Evolutionary conservation across 2,329 filamentous ascomycete species (phyloP), one percentile per base, ranked within the genome.

Genomic region (Tolypocladium pustulatum): DNA sequence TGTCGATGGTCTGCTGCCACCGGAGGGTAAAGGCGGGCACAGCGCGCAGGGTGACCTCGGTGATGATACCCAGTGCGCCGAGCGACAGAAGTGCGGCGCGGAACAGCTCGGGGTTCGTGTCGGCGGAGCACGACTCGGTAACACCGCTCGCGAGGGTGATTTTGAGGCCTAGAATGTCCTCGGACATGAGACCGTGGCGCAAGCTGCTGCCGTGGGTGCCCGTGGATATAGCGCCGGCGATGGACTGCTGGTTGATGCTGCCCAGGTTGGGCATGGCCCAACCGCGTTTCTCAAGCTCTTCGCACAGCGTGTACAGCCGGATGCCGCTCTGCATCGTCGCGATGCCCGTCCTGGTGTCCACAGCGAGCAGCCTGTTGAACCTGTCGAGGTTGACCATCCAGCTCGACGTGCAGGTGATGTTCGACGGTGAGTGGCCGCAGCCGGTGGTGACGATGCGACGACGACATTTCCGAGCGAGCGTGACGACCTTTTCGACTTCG

Each of bases 371-470:
- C 57, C 82, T 78, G 69, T 84, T 85, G 75, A 90, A 90, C 63
- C 88, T 81, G 77, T 99, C 94, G 61, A 99, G 83, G 71, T 97
- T 97, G 65, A 97, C 79, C 69, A 97, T 86, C 94, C 94, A 97
- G 63, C 89, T 90, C 20, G 90, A 94, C 6, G 92, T 96, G 74
- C 91, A 96, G 5, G 93, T 97, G 51, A 99, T 76, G 68, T 93
- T 88, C 63, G 89, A 95, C 9, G 93, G 94, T 58, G 92, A 97
- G 76, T 99, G 93, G 58, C 87, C 91, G 66, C 89, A 93, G 60
- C 94, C 93, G n/a, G 92, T 88, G 7, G 89, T 89, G 40, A 92
- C 88, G 60, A 99, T 76, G 61, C 91, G 87, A 54, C 90, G 86
- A 49, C 91, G 85, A 73, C 89, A 94, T 74, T 80, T 82, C 60